Percentiles rank a stretch among this genome's conserved stretches.
These are phyloP conservation scores for Neofusicoccum umdonicola DNA, from an alignment of 2,329 filamentous ascomycete species.

Conservation along the genomic window DNA sequence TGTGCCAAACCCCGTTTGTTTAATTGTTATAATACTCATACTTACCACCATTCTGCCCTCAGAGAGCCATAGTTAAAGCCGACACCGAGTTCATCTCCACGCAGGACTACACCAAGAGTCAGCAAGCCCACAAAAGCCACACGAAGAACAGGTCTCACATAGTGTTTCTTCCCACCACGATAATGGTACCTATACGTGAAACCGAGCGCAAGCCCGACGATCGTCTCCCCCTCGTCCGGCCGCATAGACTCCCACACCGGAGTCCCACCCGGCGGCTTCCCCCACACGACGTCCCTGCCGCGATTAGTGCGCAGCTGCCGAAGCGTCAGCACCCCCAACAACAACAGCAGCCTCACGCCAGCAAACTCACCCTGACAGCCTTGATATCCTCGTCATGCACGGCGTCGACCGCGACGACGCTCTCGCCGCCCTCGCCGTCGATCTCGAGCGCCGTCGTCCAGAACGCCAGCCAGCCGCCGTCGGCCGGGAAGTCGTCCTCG, in stretches of 20 bases:
- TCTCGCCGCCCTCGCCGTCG: constrained; percentile 22
- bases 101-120: background rate
- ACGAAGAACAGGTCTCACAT: background rate
- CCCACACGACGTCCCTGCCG: constrained; percentile 20
- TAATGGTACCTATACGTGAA: background rate
- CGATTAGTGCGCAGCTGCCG: constrained; percentile 18
- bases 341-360: background rate
- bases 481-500: background rate
- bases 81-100: background rate
- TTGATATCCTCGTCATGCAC: constrained; percentile 7
- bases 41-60: background rate
- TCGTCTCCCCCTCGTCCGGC: constrained; percentile 16
- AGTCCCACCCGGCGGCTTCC: background rate
- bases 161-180: background rate
- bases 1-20: too few relatives aligned
- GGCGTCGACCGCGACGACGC: constrained; percentile 23
- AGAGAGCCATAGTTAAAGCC: background rate
- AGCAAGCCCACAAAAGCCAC: background rate
- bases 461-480: background rate
- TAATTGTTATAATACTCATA: too few relatives aligned
- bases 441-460: constrained; percentile 18
- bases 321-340: background rate
- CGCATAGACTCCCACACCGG: background rate
- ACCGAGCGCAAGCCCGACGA: constrained; percentile 11
- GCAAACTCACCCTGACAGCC: constrained; percentile 19